Evolutionary conservation across 2,329 filamentous ascomycete species (phyloP), one percentile per base, ranked within the genome.

Genomic region (Hymenoscyphus repandus): DNA sequence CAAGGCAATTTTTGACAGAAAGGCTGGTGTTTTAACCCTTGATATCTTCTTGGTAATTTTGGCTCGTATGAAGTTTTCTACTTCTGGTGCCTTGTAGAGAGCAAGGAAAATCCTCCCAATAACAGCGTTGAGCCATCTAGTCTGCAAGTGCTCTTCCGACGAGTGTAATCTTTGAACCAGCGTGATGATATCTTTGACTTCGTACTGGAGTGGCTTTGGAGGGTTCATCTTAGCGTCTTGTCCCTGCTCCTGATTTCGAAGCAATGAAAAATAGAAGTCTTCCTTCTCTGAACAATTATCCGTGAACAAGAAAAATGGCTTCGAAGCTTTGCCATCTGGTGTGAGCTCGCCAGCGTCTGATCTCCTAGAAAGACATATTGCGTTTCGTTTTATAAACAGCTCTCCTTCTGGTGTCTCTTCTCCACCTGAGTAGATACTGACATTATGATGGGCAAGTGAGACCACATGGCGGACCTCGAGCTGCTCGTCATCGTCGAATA

Each of bases 41-140:
- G 91, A 85, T 49, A 99, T 96, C 73, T 99, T 99, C 71, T 96
- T 96, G 18, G 88, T 90, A 56, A 99, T 86, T 70, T 96, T 96
- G 52, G 82, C 81, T 53, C 85, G 80, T 46, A 99, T 82, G 50
- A 88, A 81, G 40, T 85, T 79, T 65, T 95, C 88, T 13, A 96
- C 70, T 53, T 95, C 84, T 7, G 82, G 76, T 0, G 92, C 97
- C 64, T 86, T 88, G 71, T 97, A 92, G 22, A 97, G 65, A 12
- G 86, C 88, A 11, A 99, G 76, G 62, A 99, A 99, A 20, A 97
- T 68, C 49, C 93, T 81, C 13, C 93, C 92, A 20, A 97, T 74
- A 46, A 99, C 72, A 2, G 90, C 93, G 70, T 99, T 97, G 58
- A 99, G 77, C 88, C 93, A 97, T 51, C 92, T 80, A 7, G 87